Evolutionary conservation across 495 filamentous ascomycete species (phyloP).

Genomic region (Acidiella bohemica): DNA sequence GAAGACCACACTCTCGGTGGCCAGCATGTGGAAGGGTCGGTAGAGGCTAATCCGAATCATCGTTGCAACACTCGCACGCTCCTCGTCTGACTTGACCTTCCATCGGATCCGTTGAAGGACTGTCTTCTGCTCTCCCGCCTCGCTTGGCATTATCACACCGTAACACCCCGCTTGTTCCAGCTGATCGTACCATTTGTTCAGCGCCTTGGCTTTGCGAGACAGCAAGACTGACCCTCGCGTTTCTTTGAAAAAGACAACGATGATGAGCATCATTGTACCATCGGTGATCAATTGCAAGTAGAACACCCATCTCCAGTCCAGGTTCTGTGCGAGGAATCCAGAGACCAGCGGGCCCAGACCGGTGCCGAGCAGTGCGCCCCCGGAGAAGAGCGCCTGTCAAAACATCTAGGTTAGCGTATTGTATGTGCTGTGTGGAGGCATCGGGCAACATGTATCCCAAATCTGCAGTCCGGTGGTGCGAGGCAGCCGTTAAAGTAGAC

Average conservation of each 20-base stretch:
- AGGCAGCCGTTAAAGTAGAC: no score
- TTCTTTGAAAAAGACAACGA: constrained; percentile 57
- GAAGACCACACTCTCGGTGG: constrained; percentile 88
- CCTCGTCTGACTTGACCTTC: constrained; percentile 74
- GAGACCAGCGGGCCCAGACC: constrained; percentile 64
- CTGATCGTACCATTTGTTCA: constrained; percentile 72
- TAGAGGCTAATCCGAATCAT: constrained; percentile 68
- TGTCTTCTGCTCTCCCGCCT: constrained; percentile 14
- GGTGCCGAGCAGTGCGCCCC: constrained; percentile 62
- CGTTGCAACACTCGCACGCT: constrained; percentile 50
- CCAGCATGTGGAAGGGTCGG: constrained; percentile 71
- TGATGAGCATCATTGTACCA: constrained; percentile 43
- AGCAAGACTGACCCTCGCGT: constrained; percentile 74
- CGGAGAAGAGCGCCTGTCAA: constrained; percentile 71
- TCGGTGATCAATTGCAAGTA: constrained; percentile 67
- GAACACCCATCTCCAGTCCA: constrained; percentile 80
- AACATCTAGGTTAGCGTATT: no score
- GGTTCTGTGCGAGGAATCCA: constrained; percentile 53
- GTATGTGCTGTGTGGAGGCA: no score
- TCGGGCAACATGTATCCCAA: no score
- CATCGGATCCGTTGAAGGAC: constrained; percentile 54
- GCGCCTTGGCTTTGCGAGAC: constrained; percentile 52
- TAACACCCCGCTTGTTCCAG: constrained; percentile 53
- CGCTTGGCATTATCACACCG: constrained; percentile 41
- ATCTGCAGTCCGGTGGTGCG: no score